Evolutionary conservation across 75 land plant species (phyloP).

Genomic region (Cunninghamia lanceolata): DNA sequence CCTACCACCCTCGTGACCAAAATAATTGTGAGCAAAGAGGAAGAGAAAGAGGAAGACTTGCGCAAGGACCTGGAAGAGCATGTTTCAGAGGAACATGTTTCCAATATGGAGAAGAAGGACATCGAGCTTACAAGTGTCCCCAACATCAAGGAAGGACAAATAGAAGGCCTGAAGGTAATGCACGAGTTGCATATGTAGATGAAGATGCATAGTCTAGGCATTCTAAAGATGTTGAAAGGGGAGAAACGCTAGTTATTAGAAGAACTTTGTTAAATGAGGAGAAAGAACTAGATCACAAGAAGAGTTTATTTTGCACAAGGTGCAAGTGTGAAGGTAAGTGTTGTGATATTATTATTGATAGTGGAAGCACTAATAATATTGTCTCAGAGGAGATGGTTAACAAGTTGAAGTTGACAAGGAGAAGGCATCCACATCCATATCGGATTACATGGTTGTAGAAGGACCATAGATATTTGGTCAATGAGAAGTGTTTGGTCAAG

Average conservation of each 20-base stretch:
- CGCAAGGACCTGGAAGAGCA: neutral
- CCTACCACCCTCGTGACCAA: neutral
- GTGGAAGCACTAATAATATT: too few species aligned
- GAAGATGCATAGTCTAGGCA: neutral
- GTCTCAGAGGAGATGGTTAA: too few species aligned
- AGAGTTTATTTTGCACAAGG: neutral
- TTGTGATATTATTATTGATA: too few species aligned
- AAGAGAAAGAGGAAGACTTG: neutral
- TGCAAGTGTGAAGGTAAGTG: too few species aligned
- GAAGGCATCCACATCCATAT: neutral
- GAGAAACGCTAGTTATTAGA: neutral
- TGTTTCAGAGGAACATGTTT: neutral
- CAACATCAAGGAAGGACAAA: neutral
- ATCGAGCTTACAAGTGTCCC: neutral
- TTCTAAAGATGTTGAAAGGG: neutral
- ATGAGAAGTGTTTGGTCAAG: neutral
- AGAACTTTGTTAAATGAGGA: neutral
- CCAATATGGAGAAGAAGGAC: neutral
- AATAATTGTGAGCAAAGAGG: neutral
- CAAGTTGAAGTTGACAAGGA: neutral
- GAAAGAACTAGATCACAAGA: neutral
- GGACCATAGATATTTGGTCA: neutral
- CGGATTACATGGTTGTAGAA: constrained; percentile 11
- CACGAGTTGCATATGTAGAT: neutral
- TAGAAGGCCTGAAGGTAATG: neutral